A percentile compares a stretch with the other conserved stretches of the same genome.
Evolutionary conservation across 306 rosid species (phyloP).

Genomic region (Senna tora): DNA sequence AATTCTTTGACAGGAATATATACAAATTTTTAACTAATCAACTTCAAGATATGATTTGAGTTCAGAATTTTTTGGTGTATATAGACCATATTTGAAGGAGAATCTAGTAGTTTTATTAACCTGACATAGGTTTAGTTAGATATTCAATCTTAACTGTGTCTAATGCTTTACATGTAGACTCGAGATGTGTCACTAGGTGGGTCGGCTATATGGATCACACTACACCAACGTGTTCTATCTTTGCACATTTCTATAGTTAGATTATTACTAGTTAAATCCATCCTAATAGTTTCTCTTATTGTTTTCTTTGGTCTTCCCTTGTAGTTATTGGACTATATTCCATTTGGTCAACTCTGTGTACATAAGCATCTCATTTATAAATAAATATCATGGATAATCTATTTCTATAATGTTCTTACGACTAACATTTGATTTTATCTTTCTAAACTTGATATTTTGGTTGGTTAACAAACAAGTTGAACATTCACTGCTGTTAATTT

Average conservation of each 20-base stretch:
- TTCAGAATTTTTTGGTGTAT: background rate
- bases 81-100: background rate
- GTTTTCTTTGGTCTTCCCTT: no score
- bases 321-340: no score
- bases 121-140: slow-evolving; percentile 10
- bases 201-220: no score
- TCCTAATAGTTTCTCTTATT: no score
- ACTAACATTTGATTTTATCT: slow-evolving; percentile 24
- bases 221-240: no score
- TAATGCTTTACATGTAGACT: slow-evolving; percentile 19
- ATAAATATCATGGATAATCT: background rate
- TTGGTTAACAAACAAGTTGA: slow-evolving; percentile 26
- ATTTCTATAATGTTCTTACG: slow-evolving; percentile 14
- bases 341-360: no score
- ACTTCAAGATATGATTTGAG: slow-evolving; percentile 25
- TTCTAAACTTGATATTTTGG: slow-evolving; percentile 24
- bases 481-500: background rate
- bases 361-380: no score
- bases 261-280: no score
- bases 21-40: slow-evolving; percentile 15
- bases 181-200: no score
- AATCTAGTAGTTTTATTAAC: background rate
- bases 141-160: slow-evolving; percentile 10
- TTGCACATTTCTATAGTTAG: no score
- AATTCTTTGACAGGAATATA: slow-evolving; percentile 1